Percentiles rank a stretch among this genome's conserved stretches.
Evolutionary conservation across 352 stramenopile species (phyloP).

Genomic region (Thalassiosira exigua): DNA sequence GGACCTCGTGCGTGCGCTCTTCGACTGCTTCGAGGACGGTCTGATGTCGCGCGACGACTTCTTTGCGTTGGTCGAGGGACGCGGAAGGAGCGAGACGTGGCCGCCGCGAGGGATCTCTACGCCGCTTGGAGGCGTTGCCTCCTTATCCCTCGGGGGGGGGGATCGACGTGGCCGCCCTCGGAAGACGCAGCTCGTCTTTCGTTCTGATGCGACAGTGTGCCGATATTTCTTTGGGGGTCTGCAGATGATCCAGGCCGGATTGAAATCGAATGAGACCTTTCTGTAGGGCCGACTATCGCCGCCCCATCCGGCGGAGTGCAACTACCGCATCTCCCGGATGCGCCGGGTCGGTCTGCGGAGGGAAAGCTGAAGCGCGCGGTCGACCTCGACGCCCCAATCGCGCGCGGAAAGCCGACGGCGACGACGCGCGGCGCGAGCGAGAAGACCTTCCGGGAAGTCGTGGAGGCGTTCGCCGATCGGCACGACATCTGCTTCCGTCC

Average conservation of each 20-base stretch:
- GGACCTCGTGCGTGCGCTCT: conserved; percentile 37
- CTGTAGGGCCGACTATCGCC: conserved; percentile 41
- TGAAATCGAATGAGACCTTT: conserved; percentile 68
- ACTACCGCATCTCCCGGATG: conserved; percentile 57
- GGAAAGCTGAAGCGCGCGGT: too few species aligned
- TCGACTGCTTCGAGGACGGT: conserved; percentile 51
- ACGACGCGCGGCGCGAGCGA: too few species aligned
- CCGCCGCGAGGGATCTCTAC: too few species aligned
- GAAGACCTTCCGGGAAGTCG: conserved; percentile 76
- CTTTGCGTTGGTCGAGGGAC: conserved; percentile 75
- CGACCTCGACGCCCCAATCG: too few species aligned
- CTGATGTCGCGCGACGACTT: conserved; percentile 73
- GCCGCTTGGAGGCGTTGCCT: too few species aligned
- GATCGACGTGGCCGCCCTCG: too few species aligned
- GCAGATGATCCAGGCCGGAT: too few species aligned
- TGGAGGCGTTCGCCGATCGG: conserved; percentile 74
- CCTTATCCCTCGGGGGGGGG: too few species aligned
- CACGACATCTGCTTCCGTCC: conserved; percentile 70
- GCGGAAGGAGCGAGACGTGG: too few species aligned
- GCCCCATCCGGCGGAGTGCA: conserved; percentile 31
- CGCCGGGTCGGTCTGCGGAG: too few species aligned
- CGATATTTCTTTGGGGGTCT: conserved; percentile 73
- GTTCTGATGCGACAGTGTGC: conserved; percentile 63
- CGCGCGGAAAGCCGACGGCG: too few species aligned
- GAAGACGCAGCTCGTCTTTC: conserved; percentile 40